Base-by-base conservation (phyloP, 257 asterid genomes). In the Marsdenia floribunda region DNA sequence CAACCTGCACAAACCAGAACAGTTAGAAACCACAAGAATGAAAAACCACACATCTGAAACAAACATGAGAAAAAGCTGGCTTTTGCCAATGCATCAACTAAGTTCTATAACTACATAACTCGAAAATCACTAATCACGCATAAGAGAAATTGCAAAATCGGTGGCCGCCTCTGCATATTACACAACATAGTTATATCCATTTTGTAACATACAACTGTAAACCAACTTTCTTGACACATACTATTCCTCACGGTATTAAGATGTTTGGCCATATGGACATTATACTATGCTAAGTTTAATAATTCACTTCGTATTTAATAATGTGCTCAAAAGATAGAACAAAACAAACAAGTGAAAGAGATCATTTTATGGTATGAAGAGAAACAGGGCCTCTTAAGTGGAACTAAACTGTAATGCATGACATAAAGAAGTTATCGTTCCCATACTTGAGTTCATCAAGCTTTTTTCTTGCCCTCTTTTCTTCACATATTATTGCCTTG, bases 171-270 rank as follows among this genome's bases (percentile, higher is more conserved):
- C 99, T 95, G 97, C 90, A 88, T 81, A n/a, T 61, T 40, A 61
- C 46, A 80, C n/a, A 75, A 49, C 58, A 70, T 68, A 59, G 82
- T 54, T 73, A 52, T 35, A 50, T 72, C 64, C 72, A 60, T 74
- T 63, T 69, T 68, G 52, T 5, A 37, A 37, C 40, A 79, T 55
- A 77, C 63, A 73, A 68, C 26, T 12, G 60, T 77, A 78, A 64
- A 83, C 24, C 33, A 59, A 71, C 60, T 66, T 76, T 69, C n/a
- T 4, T 18, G 22, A 72, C 72, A 83, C 97, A 44, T 85, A 95
- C 99, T 92, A 87, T 95, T 87, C 83, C 99, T 85, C 72, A 98
- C 99, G 18, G 94, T 89, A 78, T 92, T 98, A 82, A 92, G 88
- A 80, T 86, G 93, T 85, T 95, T 95, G 52, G 99, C 96, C 96